Base-by-base conservation (phyloP, 2,329 filamentous ascomycete genomes). In the Xylariaceae sp. region DNA sequence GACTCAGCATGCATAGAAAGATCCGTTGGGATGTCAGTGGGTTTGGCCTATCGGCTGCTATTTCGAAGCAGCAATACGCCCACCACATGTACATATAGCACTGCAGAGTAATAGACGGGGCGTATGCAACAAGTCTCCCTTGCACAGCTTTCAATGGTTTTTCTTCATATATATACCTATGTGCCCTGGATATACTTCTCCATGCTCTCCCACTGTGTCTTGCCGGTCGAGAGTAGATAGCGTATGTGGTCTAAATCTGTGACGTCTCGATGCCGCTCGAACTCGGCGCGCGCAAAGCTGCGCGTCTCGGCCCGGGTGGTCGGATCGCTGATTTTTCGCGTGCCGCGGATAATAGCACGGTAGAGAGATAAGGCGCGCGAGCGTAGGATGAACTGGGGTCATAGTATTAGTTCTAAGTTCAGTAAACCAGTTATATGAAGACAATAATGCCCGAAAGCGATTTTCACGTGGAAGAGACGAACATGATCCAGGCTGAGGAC, bases 171-270 rank as follows among this genome's bases (percentile, higher is more conserved):
- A 52, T 48, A 52, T 44, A 40, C 19, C 50, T 53, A 82, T 68
- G 80, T 67, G 42, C 79, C 77, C 56, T 74, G 72, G 68, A 84
- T 80, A 72, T 82, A 83, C 62, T 80, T 74, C 72, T 81, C 83
- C 80, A 87, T 86, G 50, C 71, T 77, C 64, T 88, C 82, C 84
- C 85, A 88, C 67, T 88, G 81, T 21, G 83, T 85, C 73, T 85
- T 87, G 50, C 85, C 85, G 2, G 81, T 87, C 9, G 84, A 86
- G 55, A 87, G 70, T 40, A 88, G 77, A 69, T 87, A 88, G 54
- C 82, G 78, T 61, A 87, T 84, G 65, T 88, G 85, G 61, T 74
- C 72, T 51, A 82, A 62, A 65, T 88, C 84, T 1, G 78, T 80
- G 45, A 87, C 82, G 51, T 72, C 62, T 20, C 79, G 78, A 64